Conservation (phyloP, 257 asterid species). For the Plantago ovata region DNA sequence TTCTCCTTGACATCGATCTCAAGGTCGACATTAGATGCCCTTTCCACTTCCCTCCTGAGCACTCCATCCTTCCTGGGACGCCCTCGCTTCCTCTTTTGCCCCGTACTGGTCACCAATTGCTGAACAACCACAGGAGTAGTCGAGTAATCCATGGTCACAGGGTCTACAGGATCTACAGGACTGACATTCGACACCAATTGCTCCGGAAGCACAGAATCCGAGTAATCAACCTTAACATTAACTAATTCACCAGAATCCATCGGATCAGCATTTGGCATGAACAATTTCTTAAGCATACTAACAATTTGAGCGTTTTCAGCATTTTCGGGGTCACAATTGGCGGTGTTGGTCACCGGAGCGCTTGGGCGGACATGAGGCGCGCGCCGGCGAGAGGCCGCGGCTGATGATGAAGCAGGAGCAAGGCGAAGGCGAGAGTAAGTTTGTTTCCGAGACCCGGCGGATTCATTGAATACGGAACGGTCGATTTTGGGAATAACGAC, state of each 20-base stretch:
- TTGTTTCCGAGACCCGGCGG: slow-evolving; percentile 84
- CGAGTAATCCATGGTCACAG: too few species aligned
- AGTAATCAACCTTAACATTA: slow-evolving; percentile 49
- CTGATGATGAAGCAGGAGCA: slow-evolving; percentile 59
- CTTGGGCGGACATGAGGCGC: slow-evolving; percentile 63
- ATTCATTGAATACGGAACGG: slow-evolving; percentile 84
- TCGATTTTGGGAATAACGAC: slow-evolving; percentile 31
- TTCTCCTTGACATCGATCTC: background rate
- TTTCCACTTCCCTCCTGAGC: background rate
- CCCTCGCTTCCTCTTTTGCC: slow-evolving; percentile 56
- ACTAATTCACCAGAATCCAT: slow-evolving; percentile 32
- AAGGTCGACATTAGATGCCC: slow-evolving; percentile 21
- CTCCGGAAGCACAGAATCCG: background rate
- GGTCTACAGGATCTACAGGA: too few species aligned
- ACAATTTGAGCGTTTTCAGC: slow-evolving; percentile 49
- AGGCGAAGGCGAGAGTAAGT: slow-evolving; percentile 86
- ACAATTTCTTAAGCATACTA: slow-evolving; percentile 22
- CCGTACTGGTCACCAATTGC: slow-evolving; percentile 19
- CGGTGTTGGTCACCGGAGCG: slow-evolving; percentile 5
- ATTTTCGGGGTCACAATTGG: slow-evolving; percentile 39
- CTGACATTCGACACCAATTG: too few species aligned
- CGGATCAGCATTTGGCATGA: too few species aligned
- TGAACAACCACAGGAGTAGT: too few species aligned
- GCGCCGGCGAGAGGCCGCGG: slow-evolving; percentile 62
- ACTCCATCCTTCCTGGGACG: slow-evolving; percentile 36